Evolutionary conservation across 2,329 filamentous ascomycete species (phyloP).

Genomic region (Cercospora zeae-maydis): DNA sequence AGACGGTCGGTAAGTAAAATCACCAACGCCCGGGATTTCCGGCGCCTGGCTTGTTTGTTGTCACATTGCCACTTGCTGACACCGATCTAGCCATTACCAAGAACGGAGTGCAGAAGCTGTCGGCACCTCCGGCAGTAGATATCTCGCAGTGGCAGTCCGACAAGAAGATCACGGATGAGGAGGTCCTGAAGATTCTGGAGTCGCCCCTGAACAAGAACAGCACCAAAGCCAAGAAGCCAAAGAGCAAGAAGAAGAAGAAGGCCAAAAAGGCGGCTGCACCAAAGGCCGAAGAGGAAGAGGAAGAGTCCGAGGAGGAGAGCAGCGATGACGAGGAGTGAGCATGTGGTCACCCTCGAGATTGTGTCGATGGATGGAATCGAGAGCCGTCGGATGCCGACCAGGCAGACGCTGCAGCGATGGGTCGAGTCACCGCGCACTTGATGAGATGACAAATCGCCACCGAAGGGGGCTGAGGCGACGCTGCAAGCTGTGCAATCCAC

Average conservation of each 20-base stretch:
- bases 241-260: slow-evolving; percentile 82
- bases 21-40: neutral
- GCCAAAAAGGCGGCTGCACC: slow-evolving; percentile 53
- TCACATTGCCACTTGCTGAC: slow-evolving; percentile 17
- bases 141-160: slow-evolving; percentile 82
- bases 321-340: slow-evolving; percentile 27
- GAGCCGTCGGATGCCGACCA: neutral
- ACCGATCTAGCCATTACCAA: slow-evolving; percentile 76
- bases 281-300: slow-evolving; percentile 30
- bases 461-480: neutral
- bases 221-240: slow-evolving; percentile 74
- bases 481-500: neutral
- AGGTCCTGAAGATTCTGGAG: slow-evolving; percentile 90
- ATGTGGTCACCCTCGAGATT: neutral
- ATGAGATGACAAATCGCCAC: neutral
- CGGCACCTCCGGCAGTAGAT: slow-evolving; percentile 71
- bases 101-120: slow-evolving; percentile 87
- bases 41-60: neutral
- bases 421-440: neutral
- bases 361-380: neutral
- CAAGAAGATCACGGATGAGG: slow-evolving; percentile 97
- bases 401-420: neutral
- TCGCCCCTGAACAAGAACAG: slow-evolving; percentile 67
- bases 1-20: slow-evolving; percentile 77
- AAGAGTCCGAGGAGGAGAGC: slow-evolving; percentile 31